Percentiles rank a stretch among this genome's conserved stretches.
phyloP scores from a whole-genome alignment of 2,329 filamentous ascomycete genomes.

The Grosmannia huntii region DNA sequence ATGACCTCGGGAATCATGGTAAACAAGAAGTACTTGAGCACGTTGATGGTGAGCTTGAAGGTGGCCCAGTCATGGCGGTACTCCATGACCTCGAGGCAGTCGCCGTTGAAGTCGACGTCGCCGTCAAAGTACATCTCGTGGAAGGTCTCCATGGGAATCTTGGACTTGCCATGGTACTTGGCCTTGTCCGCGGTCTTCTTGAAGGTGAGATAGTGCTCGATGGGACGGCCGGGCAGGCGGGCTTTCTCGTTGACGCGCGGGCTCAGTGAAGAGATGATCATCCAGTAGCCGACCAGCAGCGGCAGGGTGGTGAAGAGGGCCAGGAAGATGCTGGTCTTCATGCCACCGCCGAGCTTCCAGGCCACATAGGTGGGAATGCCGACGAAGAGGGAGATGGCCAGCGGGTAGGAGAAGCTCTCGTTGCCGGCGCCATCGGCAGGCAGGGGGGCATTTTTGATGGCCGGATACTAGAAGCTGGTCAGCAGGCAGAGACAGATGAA shows the following conservation, averaged over 20 bases:
- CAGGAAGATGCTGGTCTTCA: slow-evolving; percentile 82
- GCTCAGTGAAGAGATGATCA: slow-evolving; percentile 63
- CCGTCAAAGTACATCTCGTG: slow-evolving; percentile 97
- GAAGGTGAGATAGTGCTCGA: slow-evolving; percentile 85
- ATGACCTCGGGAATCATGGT: slow-evolving; percentile 13
- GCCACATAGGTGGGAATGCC: slow-evolving; percentile 67
- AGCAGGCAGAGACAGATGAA: not conserved
- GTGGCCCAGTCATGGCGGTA: slow-evolving; percentile 89
- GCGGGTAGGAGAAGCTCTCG: slow-evolving; percentile 76
- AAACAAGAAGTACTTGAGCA: slow-evolving; percentile 13
- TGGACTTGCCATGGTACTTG: slow-evolving; percentile 66
- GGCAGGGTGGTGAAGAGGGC: slow-evolving; percentile 66
- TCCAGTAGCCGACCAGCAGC: slow-evolving; percentile 73
- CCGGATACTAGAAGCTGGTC: slow-evolving; percentile 47
- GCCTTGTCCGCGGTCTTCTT: slow-evolving; percentile 47
- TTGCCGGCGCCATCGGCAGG: slow-evolving; percentile 77
- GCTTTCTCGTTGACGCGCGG: slow-evolving; percentile 91
- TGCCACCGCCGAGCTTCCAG: slow-evolving; percentile 71
- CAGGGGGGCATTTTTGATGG: slow-evolving; percentile 89
- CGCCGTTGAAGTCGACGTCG: slow-evolving; percentile 90
- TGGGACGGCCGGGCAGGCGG: slow-evolving; percentile 68
- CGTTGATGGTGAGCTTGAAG: slow-evolving; percentile 36
- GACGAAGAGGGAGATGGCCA: slow-evolving; percentile 58
- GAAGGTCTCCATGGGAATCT: slow-evolving; percentile 86
- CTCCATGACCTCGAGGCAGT: slow-evolving; percentile 78